phyloP scores from a whole-genome alignment of 139 green algal genomes.

The Asterochloris erici region DNA sequence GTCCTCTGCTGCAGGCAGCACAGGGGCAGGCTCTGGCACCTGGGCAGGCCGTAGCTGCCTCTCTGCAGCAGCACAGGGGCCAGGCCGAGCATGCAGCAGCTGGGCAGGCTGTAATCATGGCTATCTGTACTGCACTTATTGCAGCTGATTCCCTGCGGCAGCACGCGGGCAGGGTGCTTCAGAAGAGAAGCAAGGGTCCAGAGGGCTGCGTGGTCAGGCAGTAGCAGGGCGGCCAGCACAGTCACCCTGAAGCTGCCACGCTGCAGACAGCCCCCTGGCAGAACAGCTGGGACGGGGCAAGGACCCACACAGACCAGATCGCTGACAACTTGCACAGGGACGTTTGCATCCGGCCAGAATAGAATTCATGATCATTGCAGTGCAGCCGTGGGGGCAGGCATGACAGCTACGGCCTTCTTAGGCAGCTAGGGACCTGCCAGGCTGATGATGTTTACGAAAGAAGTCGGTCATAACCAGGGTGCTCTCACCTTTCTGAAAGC shows the following conservation, averaged over 20 bases:
- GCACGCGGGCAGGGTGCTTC: neutral
- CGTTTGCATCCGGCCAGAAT: neutral
- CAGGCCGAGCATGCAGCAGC: too few species aligned
- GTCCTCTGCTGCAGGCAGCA: neutral
- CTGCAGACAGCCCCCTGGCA: neutral
- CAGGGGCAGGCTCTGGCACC: neutral
- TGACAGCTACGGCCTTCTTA: too few species aligned
- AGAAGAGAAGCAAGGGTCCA: neutral
- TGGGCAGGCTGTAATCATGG: too few species aligned
- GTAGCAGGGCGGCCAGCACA: neutral
- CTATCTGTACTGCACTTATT: too few species aligned
- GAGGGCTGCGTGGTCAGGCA: neutral
- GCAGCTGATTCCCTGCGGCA: neutral
- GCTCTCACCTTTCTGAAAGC: slow-evolving; percentile 25
- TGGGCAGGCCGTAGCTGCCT: neutral
- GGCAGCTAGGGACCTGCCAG: too few species aligned
- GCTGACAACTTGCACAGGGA: neutral
- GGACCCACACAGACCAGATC: neutral
- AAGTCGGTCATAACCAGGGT: too few species aligned
- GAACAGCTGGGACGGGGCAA: too few species aligned
- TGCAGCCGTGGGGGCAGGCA: too few species aligned
- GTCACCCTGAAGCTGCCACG: neutral
- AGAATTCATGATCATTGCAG: too few species aligned
- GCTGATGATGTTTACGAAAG: neutral
- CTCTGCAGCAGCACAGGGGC: neutral